Conservation (phyloP, 2,329 filamentous ascomycete genomes). For the Aspergillus novoparasiticus region DNA sequence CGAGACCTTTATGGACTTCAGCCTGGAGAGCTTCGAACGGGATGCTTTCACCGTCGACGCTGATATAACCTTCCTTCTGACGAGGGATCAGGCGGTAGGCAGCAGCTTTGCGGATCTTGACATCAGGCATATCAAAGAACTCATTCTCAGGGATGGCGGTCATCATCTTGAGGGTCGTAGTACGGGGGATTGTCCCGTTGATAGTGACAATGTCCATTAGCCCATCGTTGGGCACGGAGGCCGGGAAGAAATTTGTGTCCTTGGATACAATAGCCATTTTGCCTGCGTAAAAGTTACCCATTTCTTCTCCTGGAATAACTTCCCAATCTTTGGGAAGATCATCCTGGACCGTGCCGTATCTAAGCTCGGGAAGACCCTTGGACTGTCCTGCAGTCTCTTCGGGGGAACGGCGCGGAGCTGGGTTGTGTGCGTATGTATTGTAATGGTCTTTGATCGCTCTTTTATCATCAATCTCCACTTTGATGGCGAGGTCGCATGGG, state of each 20-base stretch:
- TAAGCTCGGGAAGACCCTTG: conserved; percentile 69
- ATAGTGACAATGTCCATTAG: conserved; percentile 82
- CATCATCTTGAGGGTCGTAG: conserved; percentile 70
- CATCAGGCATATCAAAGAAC: conserved; percentile 77
- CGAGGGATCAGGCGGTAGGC: conserved; percentile 83
- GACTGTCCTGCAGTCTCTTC: conserved; percentile 44
- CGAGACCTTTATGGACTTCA: conserved; percentile 81
- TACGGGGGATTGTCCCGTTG: conserved; percentile 70
- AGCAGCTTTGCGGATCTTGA: conserved; percentile 81
- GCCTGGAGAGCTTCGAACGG: conserved; percentile 90
- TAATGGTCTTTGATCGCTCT: conserved; percentile 73
- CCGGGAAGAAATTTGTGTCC: conserved; percentile 79
- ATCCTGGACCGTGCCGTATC: conserved; percentile 79
- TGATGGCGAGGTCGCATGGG: conserved; percentile 85
- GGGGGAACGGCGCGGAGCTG: conserved; percentile 21
- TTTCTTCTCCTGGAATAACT: conserved; percentile 69
- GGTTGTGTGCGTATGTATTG: conserved; percentile 49
- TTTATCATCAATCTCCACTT: conserved; percentile 79
- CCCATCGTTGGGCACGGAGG: conserved; percentile 80
- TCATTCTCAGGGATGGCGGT: conserved; percentile 70
- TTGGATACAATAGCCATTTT: conserved; percentile 95
- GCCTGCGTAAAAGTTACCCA: conserved; percentile 92
- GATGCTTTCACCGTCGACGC: conserved; percentile 86
- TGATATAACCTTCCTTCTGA: conserved; percentile 77
- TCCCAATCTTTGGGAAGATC: conserved; percentile 78